Base-by-base conservation (phyloP, 2,329 filamentous ascomycete genomes). In the Rhinocladiella similis region DNA sequence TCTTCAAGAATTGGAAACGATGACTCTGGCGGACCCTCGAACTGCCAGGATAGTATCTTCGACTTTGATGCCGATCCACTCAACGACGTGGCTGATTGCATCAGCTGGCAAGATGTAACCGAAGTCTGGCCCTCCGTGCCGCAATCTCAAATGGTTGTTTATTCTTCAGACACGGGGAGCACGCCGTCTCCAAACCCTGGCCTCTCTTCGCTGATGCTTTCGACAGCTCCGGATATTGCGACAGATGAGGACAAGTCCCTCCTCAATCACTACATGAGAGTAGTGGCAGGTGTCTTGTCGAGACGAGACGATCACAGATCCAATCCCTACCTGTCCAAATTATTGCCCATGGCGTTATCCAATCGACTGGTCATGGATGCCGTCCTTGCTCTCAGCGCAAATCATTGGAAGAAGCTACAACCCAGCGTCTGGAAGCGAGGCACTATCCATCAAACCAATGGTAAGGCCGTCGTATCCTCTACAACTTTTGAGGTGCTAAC, bases 361-460 rank as follows among this genome's bases (percentile, higher is more conserved):
- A 67, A 67, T 14, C 62, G 67, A 54, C 62, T 63, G 0, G 61
- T 69, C 14, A 69, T 66, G 4, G 65, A 66, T 51, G 62, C 67
- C 1, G 62, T 69, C 2, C 54, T 68, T 9, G 67, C 62, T 36
- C 46, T 68, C 12, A 68, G 66, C 53, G 67, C 67, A 5, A 65
- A 65, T 20, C 67, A 69, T 52, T 69, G 67, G 67, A 65, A 60
- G 36, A 63, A 66, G 38, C 61, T 68, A 14, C 66, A 69, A 48
- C 67, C 67, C 1, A 52, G 42, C 5, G 66, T 69, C 7, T 68
- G 66, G 66, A 61, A 63, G 14, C 58, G 63, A 16, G 67, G 67
- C 1, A 53, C 67, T 22, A 62, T 56, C 33, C 63, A 63, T 38
- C 66, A 68, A 48, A 67, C 67, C 25, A 53, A 61, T 58, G 66